phyloP scores from a whole-genome alignment of 805 yeast genomes.

The Zygosaccharomyces siamensis region DNA sequence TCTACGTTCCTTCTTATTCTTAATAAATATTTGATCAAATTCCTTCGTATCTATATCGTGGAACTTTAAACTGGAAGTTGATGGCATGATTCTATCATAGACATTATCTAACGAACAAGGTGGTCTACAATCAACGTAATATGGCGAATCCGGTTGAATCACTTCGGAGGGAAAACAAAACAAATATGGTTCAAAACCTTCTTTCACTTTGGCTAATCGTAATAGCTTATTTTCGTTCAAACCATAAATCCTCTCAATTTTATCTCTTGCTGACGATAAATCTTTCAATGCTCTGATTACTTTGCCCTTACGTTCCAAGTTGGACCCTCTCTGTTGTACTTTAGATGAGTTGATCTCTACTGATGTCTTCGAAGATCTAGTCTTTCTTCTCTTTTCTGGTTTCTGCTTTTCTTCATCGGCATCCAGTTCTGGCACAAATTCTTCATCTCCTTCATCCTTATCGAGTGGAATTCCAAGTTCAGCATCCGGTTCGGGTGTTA shows the following conservation, averaged over 20 bases:
- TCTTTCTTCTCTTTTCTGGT: conserved; percentile 10
- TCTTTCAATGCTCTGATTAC: conserved; percentile 30
- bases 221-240: conserved; percentile 41
- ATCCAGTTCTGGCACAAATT: conserved; percentile 13
- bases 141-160: conserved; percentile 24
- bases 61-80: conserved; percentile 11
- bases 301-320: conserved; percentile 21
- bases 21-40: conserved; percentile 27
- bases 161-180: conserved; percentile 40
- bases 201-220: conserved; percentile 42
- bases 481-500: background rate
- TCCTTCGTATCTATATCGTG: conserved; percentile 22
- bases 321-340: conserved; percentile 12
- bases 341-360: background rate
- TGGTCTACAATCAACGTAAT: conserved; percentile 20
- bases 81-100: background rate
- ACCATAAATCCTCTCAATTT: conserved; percentile 47
- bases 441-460: conserved; percentile 15
- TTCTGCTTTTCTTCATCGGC: conserved; percentile 3
- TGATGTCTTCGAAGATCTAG: background rate
- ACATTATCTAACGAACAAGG: conserved; percentile 11
- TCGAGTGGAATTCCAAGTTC: background rate
- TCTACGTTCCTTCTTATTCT: conserved; percentile 14
- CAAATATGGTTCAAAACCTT: conserved; percentile 45
- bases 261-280: conserved; percentile 40